phyloP scores from a whole-genome alignment of 495 filamentous ascomycete species.

The Neurospora sp. region DNA sequence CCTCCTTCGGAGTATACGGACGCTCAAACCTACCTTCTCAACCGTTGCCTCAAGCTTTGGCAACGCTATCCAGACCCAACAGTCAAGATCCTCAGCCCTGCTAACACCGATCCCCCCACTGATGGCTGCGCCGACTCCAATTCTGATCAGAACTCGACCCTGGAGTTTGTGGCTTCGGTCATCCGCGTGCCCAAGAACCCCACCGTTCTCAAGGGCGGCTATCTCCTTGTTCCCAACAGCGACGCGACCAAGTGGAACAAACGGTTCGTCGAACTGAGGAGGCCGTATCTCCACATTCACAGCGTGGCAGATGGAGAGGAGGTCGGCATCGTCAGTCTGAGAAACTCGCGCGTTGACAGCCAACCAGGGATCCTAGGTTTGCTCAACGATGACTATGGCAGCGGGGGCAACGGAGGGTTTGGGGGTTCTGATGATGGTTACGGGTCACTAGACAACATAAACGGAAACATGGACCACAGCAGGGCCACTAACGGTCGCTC shows the following conservation, averaged over 20 bases:
- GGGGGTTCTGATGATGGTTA: not conserved
- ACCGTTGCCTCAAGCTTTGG: slow-evolving; percentile 72
- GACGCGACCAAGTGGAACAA: slow-evolving; percentile 75
- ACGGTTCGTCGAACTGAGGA: slow-evolving; percentile 84
- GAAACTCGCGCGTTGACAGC: slow-evolving; percentile 76
- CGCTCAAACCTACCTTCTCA: slow-evolving; percentile 49
- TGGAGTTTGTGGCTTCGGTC: slow-evolving; percentile 57
- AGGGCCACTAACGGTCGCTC: not conserved
- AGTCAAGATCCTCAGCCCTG: slow-evolving; percentile 60
- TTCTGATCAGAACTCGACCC: slow-evolving; percentile 15
- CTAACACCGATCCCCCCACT: slow-evolving; percentile 64
- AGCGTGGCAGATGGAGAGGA: slow-evolving; percentile 78
- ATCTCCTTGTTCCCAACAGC: slow-evolving; percentile 67
- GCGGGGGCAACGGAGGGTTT: not conserved
- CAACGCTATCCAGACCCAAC: slow-evolving; percentile 61
- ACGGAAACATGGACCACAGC: slow-evolving; percentile 4
- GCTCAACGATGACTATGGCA: slow-evolving; percentile 34
- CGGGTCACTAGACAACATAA: not conserved
- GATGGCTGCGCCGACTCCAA: slow-evolving; percentile 41
- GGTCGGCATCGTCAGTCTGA: slow-evolving; percentile 74
- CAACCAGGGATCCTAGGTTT: slow-evolving; percentile 77
- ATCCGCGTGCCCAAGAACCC: slow-evolving; percentile 64
- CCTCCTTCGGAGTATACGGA: slow-evolving; percentile 35
- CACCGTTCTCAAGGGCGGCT: slow-evolving; percentile 68
- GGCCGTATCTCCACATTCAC: slow-evolving; percentile 87